Base-by-base conservation (phyloP, 2,329 filamentous ascomycete species). In the Arthroderma uncinatum region DNA sequence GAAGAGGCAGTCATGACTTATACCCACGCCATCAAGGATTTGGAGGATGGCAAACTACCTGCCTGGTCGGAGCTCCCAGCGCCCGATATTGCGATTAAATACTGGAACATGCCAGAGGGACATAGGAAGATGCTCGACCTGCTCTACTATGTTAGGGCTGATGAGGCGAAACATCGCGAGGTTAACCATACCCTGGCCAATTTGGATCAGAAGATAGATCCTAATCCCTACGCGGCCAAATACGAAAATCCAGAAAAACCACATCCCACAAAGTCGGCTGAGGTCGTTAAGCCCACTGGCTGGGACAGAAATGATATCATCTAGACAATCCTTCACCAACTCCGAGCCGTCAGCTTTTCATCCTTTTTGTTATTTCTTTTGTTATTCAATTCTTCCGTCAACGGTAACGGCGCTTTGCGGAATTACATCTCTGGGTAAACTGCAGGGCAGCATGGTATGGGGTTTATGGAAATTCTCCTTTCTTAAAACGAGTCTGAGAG, bases 1-100 rank as follows among this genome's bases (percentile, higher is more conserved):
- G 93, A 98, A 71, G 93, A 98, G 72, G 93, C 93, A 7, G 92
- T 97, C 1, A 81, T 95, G 67, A 98, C 93, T 0, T 98, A 98
- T 75, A 93, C 89, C 0, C 84, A 90, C 53, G 88, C 89, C 60
- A 87, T 97, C 65, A 78, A 83, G 63, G 93, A 97, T 67, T 81
- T 98, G 23, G 91, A 97, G 58, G 79, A 80, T 2, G 92, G 92
- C n/a, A 81, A 82, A 58, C 76, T 96, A 12, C 90, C 91, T 0
- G 83, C 83, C 64, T 98, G 93, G 91, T 77, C 82, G 25, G 80
- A 83, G 6, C 84, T 95, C 66, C 65, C 79, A 55, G 89, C 93
- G 2, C 93, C 93, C 0, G 88, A 95, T 59, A 90, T 98, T 62
- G 93, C 93, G 0, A 73, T 96, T 53, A 79, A 84, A 62, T 98